Evolutionary conservation across 192 early-diverging fungal genomes (phyloP).

Genomic region (Allomyces macrogynus): DNA sequence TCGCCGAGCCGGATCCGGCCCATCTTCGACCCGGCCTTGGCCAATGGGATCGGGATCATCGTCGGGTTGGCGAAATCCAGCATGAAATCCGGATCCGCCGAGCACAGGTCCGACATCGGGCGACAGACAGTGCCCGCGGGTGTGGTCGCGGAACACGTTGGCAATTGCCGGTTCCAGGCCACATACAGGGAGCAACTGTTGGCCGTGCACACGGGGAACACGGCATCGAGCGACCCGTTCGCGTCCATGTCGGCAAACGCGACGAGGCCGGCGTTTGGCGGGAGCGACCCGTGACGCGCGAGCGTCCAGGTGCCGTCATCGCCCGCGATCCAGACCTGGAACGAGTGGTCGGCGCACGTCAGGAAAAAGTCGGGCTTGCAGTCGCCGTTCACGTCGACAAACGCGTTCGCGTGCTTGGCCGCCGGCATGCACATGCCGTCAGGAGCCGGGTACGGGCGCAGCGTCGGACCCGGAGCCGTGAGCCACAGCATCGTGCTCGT

Average conservation of each 20-base stretch:
- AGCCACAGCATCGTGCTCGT: constrained; percentile 2
- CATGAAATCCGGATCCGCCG: constrained; percentile 41
- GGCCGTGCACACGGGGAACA: constrained; percentile 43
- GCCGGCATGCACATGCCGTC: constrained; percentile 37
- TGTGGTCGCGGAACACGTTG: constrained; percentile 36
- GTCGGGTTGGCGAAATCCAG: constrained; percentile 32
- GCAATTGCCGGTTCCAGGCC: constrained; percentile 61
- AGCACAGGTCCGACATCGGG: constrained; percentile 44
- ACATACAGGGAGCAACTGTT: constrained; percentile 44
- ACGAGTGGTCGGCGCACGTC: constrained; percentile 7
- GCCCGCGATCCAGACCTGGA: constrained; percentile 59
- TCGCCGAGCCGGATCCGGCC: constrained; percentile 41
- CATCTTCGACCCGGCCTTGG: background rate
- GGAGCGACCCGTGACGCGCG: constrained; percentile 34
- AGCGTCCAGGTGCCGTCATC: constrained; percentile 41
- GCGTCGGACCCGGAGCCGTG: constrained; percentile 2
- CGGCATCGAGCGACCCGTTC: constrained; percentile 71
- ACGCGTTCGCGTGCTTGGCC: constrained; percentile 75
- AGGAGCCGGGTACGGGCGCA: constrained; percentile 10
- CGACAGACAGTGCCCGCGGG: constrained; percentile 27
- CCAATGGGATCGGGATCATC: background rate
- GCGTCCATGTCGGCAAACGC: constrained; percentile 84
- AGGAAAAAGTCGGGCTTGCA: constrained; percentile 23
- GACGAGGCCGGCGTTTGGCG: constrained; percentile 45
- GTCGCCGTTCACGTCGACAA: constrained; percentile 82